Base-by-base conservation (phyloP, 768 basidiomycete genomes). In the Hygrophorus russula region DNA sequence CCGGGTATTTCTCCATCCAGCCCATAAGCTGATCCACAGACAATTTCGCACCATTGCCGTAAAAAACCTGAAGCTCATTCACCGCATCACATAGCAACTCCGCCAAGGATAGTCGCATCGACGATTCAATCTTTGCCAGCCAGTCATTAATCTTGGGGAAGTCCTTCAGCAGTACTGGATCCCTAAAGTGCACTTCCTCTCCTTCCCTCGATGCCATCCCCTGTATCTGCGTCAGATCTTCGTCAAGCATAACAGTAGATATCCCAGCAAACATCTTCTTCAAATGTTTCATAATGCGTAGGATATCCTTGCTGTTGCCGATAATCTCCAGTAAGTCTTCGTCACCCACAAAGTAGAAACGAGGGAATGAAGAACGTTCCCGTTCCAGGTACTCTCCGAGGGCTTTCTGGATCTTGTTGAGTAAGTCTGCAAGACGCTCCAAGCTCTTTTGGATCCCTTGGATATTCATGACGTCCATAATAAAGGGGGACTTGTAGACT, bases 211-310 rank as follows among this genome's bases (percentile, higher is more conserved):
- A 98, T 10, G 88, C 78, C 82, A 98, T 94, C 41, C 88, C 92
- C 49, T 82, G 80, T 45, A 98, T 93, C 56, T 83, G 76, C 4
- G 88, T 82, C 49, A 86, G 59, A 37, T 92, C 90, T 13, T 91
- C 88, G 57, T 96, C 89, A 19, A 98, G 71, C 53, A 68, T 73
- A 51, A 98, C 72, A 0, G 91, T 92, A 1, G 91, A 83, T 31
- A 99, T 83, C 19, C 96, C 96, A 15, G 96, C 96, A 63, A 99
- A 99, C 96, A 99, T 99, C 74, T 99, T 99, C 71, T 97, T 98
- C 47, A 99, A 72, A 66, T 98, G 96, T 54, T 99, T 99, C 89
- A 96, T 91, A 62, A 98, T 88, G 31, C 96, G 85, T 35, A 91
- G 64, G 52, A 98, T 96, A 56, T 98, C 93, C 62, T 97, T 99